Percentiles rank a stretch among this genome's conserved stretches.
Conservation (phyloP, 2,329 filamentous ascomycete genomes). For the Aspergillus flavus region DNA sequence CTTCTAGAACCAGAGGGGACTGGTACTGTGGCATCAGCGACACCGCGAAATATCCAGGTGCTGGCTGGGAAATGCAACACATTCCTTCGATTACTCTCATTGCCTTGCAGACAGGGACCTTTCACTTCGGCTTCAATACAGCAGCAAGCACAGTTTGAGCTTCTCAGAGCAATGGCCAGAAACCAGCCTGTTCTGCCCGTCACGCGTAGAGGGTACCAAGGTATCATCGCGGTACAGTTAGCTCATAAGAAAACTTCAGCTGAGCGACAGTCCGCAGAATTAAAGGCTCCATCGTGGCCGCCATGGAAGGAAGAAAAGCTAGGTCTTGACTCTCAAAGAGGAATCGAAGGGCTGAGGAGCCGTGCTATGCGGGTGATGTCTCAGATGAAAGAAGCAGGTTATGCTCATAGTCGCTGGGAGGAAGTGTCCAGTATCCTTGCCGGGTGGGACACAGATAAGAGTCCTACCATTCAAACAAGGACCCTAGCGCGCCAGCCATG, state of each 20-base stretch:
- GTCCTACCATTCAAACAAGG: constrained; percentile 65
- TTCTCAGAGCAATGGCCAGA: constrained; percentile 60
- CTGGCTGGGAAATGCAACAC: constrained; percentile 52
- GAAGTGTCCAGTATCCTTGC: constrained; percentile 56
- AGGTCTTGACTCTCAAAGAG: constrained; percentile 62
- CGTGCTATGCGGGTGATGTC: constrained; percentile 58
- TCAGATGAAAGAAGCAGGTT: constrained; percentile 63
- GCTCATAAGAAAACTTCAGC: constrained; percentile 57
- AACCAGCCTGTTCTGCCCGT: constrained; percentile 57
- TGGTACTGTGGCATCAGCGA: constrained; percentile 8
- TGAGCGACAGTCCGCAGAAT: constrained; percentile 60
- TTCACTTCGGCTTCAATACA: constrained; percentile 53
- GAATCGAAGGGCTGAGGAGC: constrained; percentile 58
- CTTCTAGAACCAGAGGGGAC: constrained; percentile 8
- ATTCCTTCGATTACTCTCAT: constrained; percentile 51
- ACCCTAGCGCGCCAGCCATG: constrained; percentile 41
- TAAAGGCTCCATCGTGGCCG: constrained; percentile 65
- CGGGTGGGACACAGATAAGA: constrained; percentile 65
- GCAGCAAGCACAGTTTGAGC: constrained; percentile 59
- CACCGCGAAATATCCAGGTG: constrained; percentile 24
- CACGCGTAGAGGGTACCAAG: constrained; percentile 60
- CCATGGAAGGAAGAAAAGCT: constrained; percentile 66
- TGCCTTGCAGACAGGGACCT: constrained; percentile 52
- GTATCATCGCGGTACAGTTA: constrained; percentile 59
- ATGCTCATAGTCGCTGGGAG: constrained; percentile 55